Conservation (phyloP, 495 filamentous ascomycete genomes). For the Letharia lupina region DNA sequence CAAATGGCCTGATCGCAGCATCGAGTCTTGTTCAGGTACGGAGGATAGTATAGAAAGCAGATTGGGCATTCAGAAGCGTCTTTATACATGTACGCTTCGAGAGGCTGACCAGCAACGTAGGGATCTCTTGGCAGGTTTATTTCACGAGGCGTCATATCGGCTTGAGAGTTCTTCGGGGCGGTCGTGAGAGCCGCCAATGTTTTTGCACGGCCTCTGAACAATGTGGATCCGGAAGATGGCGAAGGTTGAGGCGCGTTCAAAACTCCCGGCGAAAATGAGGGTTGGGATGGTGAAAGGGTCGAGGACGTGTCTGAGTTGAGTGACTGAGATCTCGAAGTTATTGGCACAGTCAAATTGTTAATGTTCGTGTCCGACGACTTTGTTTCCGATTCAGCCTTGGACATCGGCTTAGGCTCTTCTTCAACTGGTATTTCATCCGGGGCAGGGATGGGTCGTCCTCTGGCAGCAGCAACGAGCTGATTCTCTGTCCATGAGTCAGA, state of each 20-base stretch:
- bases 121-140: slow-evolving; percentile 73
- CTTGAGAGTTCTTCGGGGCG: slow-evolving; percentile 56
- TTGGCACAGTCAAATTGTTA: slow-evolving; percentile 65
- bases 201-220: slow-evolving; percentile 66
- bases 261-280: slow-evolving; percentile 40
- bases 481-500: slow-evolving; percentile 84
- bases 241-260: slow-evolving; percentile 43
- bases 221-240: slow-evolving; percentile 52
- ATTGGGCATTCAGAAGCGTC: slow-evolving; percentile 87
- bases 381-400: slow-evolving; percentile 36
- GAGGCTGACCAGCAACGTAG: slow-evolving; percentile 80
- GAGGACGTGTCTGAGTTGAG: slow-evolving; percentile 57
- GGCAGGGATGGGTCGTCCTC: slow-evolving; percentile 73
- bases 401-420: slow-evolving; percentile 42
- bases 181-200: slow-evolving; percentile 76
- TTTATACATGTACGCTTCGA: slow-evolving; percentile 91
- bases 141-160: slow-evolving; percentile 67
- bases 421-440: slow-evolving; percentile 73
- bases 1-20: slow-evolving; percentile 97
- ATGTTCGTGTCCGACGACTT: slow-evolving; percentile 41
- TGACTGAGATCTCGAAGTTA: slow-evolving; percentile 65
- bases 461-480: slow-evolving; percentile 84
- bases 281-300: slow-evolving; percentile 38
- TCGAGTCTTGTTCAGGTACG: slow-evolving; percentile 88
- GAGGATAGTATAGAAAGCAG: slow-evolving; percentile 92